Evolutionary conservation across 805 yeast genomes (phyloP).

Genomic region (Candida stauntonica): DNA sequence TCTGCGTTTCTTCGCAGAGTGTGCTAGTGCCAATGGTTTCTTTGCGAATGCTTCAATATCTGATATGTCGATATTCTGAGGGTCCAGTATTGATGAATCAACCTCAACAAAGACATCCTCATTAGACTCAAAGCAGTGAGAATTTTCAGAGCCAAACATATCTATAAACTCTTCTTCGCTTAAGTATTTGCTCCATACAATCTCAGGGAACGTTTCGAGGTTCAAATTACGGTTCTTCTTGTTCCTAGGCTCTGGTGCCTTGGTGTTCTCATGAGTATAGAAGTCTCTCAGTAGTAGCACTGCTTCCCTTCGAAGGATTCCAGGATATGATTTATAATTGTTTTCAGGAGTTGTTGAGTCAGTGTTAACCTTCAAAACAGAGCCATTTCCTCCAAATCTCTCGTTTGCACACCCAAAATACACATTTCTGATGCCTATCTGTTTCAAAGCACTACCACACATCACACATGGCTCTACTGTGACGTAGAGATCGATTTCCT

Average conservation of each 20-base stretch:
- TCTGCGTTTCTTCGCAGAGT: conserved; percentile 10
- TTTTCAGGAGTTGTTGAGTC: conserved; percentile 33
- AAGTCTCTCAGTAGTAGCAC: conserved; percentile 75
- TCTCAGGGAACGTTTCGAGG: conserved; percentile 50
- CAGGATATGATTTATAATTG: conserved; percentile 62
- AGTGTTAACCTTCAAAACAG: conserved; percentile 59
- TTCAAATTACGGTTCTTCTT: conserved; percentile 67
- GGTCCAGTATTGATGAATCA: conserved; percentile 16
- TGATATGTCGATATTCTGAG: conserved; percentile 18
- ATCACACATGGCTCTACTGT: conserved; percentile 97
- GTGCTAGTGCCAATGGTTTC: conserved; percentile 7
- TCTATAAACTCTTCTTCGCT: conserved; percentile 44
- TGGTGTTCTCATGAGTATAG: conserved; percentile 78
- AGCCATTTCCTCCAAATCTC: conserved; percentile 94
- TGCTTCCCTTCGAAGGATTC: conserved; percentile 76
- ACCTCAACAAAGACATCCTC: conserved; percentile 16
- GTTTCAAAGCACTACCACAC: conserved; percentile 93
- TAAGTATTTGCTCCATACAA: conserved; percentile 54
- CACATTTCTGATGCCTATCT: conserved; percentile 66
- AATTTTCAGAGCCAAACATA: conserved; percentile 32
- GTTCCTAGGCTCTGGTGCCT: conserved; percentile 76
- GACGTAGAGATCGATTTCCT: conserved; percentile 70
- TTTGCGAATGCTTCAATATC: conserved; percentile 16
- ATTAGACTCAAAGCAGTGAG: conserved; percentile 11
- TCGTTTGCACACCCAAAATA: conserved; percentile 94